Base-by-base conservation (phyloP, 78 protist species). In the Polysphondylium violaceum region DNA sequence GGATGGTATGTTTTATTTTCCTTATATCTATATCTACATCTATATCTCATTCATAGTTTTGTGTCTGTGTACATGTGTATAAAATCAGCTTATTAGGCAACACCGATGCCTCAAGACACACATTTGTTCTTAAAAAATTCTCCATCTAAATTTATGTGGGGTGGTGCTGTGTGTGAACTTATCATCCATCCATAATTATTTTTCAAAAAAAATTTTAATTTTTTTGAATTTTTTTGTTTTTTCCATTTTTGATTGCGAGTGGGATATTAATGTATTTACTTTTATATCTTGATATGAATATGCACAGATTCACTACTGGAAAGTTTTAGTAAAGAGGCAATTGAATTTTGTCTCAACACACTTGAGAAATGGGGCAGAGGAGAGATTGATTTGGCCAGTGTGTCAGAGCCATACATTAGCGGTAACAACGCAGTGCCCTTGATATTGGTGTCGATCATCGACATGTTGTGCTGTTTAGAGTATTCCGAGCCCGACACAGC, bases 401-500 rank as follows among this genome's bases (percentile, higher is more conserved):
- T 11, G 12, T 23, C 36, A 41, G 29, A 41, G 55, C 0, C 27
- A 23, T 23, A 51, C 17, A 27, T 16, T 51, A 51, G 47, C 21
- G 33, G n/a, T 33, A 73, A 51, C 16, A 38, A 56, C 21, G 40
- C 38, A 23, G 40, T 41, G 61, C 74, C 74, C 27, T 19, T 63
- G 4, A 59, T 25, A 53, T 43, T 83, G 19, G 29, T 83, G 41
- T 67, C 77, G 19, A 59, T 83, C n/a, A 83, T 83, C n/a, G 91
- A 83, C 59, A 83, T 83, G 79, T 38, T 83, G n/a, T 83, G 91
- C 47, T 83, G 91, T 58, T 58, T 83, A 31, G 91, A 83, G 43
- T 83, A 40, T 25, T 59, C 78, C 0, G 77, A 67, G 16, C 31
- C 69, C 40, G 79, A 83, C 53, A 83, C 67, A 74, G 16, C 73